phyloP scores from a whole-genome alignment of 2,329 filamentous ascomycete species.

The Sphaerulina vaccinii region DNA sequence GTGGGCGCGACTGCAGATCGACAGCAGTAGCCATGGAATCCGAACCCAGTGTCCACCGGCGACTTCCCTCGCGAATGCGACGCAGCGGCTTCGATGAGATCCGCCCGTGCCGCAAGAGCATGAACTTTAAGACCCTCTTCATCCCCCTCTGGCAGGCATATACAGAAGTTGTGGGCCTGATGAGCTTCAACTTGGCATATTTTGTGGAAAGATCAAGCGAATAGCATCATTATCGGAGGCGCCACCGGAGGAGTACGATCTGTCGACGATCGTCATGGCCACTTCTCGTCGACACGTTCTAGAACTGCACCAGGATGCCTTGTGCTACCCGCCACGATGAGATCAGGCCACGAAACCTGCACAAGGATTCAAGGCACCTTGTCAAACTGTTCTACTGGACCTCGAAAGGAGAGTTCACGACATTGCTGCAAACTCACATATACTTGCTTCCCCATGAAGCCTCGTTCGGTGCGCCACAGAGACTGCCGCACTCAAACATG shows the following conservation, averaged over 20 bases:
- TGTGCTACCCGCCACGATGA: background rate
- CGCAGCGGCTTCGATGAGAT: background rate
- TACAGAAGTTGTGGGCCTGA: conserved; percentile 4
- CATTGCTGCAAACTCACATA: no score
- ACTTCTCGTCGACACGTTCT: conserved; percentile 2
- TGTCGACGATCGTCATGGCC: background rate
- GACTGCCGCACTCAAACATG: no score
- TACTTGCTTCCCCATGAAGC: no score
- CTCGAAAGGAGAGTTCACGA: no score
- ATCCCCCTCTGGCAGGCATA: background rate
- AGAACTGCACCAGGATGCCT: background rate
- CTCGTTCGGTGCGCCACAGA: no score
- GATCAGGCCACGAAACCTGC: no score
- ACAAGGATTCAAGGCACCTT: no score
- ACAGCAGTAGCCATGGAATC: background rate
- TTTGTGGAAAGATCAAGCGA: background rate
- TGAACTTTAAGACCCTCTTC: conserved; percentile 5
- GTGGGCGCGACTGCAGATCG: background rate
- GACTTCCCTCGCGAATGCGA: background rate
- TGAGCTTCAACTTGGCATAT: background rate
- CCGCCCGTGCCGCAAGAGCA: background rate
- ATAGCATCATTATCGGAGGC: background rate
- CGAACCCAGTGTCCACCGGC: background rate
- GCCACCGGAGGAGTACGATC: background rate
- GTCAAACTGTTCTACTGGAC: no score